A percentile compares a stretch with the other conserved stretches of the same genome.
Conservation (phyloP, 2,329 filamentous ascomycete species). For the Chaetomium globosum region DNA sequence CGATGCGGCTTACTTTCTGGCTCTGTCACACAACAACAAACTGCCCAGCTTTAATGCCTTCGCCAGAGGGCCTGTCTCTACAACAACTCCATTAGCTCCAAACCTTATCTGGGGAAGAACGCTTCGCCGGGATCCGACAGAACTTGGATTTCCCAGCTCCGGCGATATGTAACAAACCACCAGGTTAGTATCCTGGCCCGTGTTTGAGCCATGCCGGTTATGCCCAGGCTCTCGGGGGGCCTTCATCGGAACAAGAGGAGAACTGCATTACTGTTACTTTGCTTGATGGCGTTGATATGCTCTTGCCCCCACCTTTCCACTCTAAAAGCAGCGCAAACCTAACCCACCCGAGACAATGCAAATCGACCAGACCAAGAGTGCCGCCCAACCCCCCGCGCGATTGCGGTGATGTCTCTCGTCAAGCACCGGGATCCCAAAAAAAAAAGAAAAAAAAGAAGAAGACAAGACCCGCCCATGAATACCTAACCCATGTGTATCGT, state of each 20-base stretch:
- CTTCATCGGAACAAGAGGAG: constrained; percentile 1
- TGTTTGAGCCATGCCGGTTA: background rate
- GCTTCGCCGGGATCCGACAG: background rate
- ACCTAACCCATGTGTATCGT: constrained; percentile 18
- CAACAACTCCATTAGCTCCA: background rate
- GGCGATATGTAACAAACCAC: background rate
- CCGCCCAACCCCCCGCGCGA: constrained; percentile 15
- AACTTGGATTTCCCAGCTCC: background rate
- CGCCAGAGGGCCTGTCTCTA: background rate
- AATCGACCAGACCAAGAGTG: constrained; percentile 9
- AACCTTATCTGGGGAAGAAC: background rate
- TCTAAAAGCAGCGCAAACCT: constrained; percentile 10
- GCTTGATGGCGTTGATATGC: constrained; percentile 6
- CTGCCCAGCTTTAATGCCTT: background rate
- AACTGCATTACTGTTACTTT: constrained; percentile 19
- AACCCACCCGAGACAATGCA: constrained; percentile 20
- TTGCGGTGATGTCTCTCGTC: constrained; percentile 15
- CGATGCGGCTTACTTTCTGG: too few species aligned
- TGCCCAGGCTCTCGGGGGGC: background rate
- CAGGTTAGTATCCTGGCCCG: background rate
- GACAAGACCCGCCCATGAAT: constrained; percentile 22
- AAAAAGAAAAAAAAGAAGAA: constrained; percentile 16
- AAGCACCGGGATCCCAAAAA: constrained; percentile 14
- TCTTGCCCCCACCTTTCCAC: background rate
- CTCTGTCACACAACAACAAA: too few species aligned